phyloP scores from a whole-genome alignment of 805 yeast species.

The Candida quercuum region DNA sequence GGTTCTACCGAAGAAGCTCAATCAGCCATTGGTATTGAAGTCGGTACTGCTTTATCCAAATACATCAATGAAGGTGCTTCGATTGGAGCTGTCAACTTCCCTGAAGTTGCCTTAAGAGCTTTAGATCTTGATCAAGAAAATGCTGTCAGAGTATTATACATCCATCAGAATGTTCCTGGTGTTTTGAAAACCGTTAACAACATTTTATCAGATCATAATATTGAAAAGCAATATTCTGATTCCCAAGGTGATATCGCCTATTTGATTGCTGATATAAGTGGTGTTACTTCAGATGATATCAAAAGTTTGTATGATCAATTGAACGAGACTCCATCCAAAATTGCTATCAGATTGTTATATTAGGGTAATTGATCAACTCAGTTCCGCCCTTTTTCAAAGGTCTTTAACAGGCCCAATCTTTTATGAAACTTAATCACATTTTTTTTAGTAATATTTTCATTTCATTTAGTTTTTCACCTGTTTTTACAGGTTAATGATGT shows the following conservation, averaged over 20 bases:
- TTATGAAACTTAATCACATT: not conserved
- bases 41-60: conserved; percentile 71
- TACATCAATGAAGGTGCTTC: conserved; percentile 93
- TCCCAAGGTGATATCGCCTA: conserved; percentile 91
- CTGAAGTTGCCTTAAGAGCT: conserved; percentile 86
- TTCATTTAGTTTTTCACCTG: not conserved
- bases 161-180: conserved; percentile 97
- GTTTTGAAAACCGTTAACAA: conserved; percentile 93
- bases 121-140: conserved; percentile 78
- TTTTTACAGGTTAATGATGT: not conserved
- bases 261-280: conserved; percentile 91
- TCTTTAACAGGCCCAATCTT: conserved; percentile 1
- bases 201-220: conserved; percentile 85
- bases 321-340: conserved; percentile 81
- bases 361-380: conserved; percentile 25
- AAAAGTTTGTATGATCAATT: conserved; percentile 75
- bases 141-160: conserved; percentile 85
- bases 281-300: conserved; percentile 73
- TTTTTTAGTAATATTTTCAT: not conserved
- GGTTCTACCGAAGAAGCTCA: conserved; percentile 98
- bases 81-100: conserved; percentile 93
- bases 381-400: too few relatives aligned
- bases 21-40: conserved; percentile 92
- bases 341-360: conserved; percentile 82
- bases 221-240: conserved; percentile 93